Base-by-base conservation (phyloP, 2,329 filamentous ascomycete genomes). In the Dactylellina sp. region DNA sequence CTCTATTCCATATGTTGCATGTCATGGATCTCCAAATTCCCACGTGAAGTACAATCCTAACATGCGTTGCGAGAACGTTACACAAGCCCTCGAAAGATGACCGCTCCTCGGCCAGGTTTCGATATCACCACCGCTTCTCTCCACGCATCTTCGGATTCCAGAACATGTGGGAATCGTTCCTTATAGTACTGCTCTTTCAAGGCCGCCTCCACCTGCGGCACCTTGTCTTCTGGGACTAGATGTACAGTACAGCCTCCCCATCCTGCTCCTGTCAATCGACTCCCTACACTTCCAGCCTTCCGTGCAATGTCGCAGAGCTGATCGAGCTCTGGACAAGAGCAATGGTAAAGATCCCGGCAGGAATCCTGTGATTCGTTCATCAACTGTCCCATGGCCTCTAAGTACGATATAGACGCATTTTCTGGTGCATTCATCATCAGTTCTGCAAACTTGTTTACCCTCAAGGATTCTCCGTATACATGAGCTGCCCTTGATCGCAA, bases 161-260 rank as follows among this genome's bases (percentile, higher is more conserved):
- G n/a, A 55, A 90, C 86, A 75, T 86, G 85, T 0, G 88, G 88
- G 79, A 88, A 89, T 77, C 86, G 86, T 83, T 89, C 90, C 64
- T 86, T 83, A 81, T 96, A 98, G 81, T 98, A 99, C 80, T 93
- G 88, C 75, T 86, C 86, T 78, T 91, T 87, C 86, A 95, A 88
- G 3, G 91, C 91, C 78, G 87, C 85, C 80, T 87, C 92, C 20
- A 99, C 91, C 24, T 84, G 87, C 3, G 89, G 88, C 0, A 97
- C 90, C 81, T 90, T 94, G 79, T 92, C 87, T 68, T 88, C 91
- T 0, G 94, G 91, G 59, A 98, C 90, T 66, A 99, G 86, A 83
- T 99, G 95, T 68, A 99, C 94, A 74, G 88, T 95, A 83, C 95
- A 98, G 1, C 95, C 95, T 75, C 95, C 95, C 95, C 95, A 99